Conservation (phyloP, 2,329 filamentous ascomycete genomes). For the Periglandula ipomoeae region DNA sequence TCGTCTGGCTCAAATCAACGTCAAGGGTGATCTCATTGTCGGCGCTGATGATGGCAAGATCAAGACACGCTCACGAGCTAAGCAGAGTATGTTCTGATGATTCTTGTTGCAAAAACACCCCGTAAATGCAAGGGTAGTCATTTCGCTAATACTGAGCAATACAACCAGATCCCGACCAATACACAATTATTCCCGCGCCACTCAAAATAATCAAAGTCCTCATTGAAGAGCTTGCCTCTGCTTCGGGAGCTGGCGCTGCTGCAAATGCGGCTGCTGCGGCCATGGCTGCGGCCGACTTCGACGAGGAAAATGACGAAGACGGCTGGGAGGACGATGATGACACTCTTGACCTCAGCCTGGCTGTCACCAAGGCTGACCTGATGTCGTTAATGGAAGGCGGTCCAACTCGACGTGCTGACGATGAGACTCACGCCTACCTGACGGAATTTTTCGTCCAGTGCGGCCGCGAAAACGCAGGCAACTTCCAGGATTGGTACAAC, state of each 20-base stretch:
- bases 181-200: conserved; percentile 75
- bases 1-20: conserved; percentile 67
- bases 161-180: conserved; percentile 68
- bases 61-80: conserved; percentile 86
- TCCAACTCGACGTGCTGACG: conserved; percentile 61
- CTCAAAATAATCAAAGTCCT: conserved; percentile 96
- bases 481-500: conserved; percentile 48
- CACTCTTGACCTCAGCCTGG: conserved; percentile 65
- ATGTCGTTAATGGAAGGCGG: conserved; percentile 65
- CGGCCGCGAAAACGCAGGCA: conserved; percentile 45
- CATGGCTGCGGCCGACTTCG: conserved; percentile 48
- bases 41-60: conserved; percentile 67
- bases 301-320: conserved; percentile 63
- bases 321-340: conserved; percentile 85
- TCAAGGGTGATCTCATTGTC: conserved; percentile 87
- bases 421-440: conserved; percentile 82
- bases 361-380: conserved; percentile 61
- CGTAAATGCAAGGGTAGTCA: neutral
- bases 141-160: neutral
- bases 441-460: conserved; percentile 67
- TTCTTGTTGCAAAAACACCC: too few species aligned
- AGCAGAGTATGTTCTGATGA: conserved; percentile 61
- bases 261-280: conserved; percentile 55
- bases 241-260: conserved; percentile 55
- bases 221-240: conserved; percentile 80